Evolutionary conservation across 2,329 filamentous ascomycete genomes (phyloP), one percentile per base, ranked within the genome.

Genomic region (Macroventuria anomochaeta): DNA sequence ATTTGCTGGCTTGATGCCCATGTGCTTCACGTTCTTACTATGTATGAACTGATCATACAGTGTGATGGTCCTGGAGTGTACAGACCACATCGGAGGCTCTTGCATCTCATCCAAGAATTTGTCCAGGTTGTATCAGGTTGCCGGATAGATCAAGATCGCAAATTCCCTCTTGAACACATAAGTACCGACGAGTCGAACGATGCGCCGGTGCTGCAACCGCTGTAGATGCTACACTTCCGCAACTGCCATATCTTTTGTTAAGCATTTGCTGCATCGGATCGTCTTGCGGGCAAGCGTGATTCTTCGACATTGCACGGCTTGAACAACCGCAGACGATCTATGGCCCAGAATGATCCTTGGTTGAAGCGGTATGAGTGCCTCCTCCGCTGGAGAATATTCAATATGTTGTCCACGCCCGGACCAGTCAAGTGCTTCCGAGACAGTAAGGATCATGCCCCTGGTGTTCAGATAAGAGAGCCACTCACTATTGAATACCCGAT

Each of bases 1-100:
- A n/a, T 62, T 63, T 2, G n/a, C 7, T 4, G 62, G 61, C 34
- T 65, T 61, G 7, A 65, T 61, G 28, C 62, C 59, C 50, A 61
- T 54, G 29, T 65, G 62, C 31, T 52, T 55, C 1, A 47, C 49
- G 3, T 44, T 50, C 5, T 55, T n/a, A 13, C 7, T 15, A 25
- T 64, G 62, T 8, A 63, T n/a, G n/a, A n/a, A n/a, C n/a, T n/a
- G n/a, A n/a, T n/a, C n/a, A n/a, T n/a, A n/a, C n/a, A n/a, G n/a
- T n/a, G n/a, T n/a, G n/a, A n/a, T n/a, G n/a, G n/a, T n/a, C n/a
- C n/a, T n/a, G n/a, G n/a, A n/a, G n/a, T n/a, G n/a, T n/a, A n/a
- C n/a, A n/a, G n/a, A n/a, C n/a, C n/a, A n/a, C n/a, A n/a, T n/a
- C n/a, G n/a, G n/a, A n/a, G n/a, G n/a, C n/a, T n/a, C n/a, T n/a